Evolutionary conservation across 2,329 filamentous ascomycete genomes (phyloP).

Genomic region (Bertia moriformis): DNA sequence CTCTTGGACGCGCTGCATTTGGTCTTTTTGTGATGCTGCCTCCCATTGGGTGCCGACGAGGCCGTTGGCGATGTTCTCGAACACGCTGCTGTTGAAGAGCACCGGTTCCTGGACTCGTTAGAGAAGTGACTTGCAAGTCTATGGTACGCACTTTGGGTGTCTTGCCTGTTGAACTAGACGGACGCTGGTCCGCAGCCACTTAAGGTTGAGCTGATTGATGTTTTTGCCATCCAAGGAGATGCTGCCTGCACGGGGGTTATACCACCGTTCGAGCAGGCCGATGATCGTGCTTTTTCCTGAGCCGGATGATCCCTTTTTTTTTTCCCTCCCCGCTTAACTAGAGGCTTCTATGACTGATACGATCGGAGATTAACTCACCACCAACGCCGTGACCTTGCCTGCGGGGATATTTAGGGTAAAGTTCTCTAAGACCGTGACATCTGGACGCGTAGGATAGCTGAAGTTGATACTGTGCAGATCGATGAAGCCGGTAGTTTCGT

Average conservation of each 20-base stretch:
- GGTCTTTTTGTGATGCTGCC: conserved; percentile 20
- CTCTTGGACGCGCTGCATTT: conserved; percentile 24
- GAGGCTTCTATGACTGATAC: too few relatives aligned
- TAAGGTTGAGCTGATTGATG: conserved; percentile 17
- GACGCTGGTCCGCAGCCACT: conserved; percentile 20
- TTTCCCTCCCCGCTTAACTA: conserved; percentile 10
- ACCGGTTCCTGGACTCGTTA: conserved; percentile 19
- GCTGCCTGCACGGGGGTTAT: conserved; percentile 13
- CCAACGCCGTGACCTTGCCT: conserved; percentile 26
- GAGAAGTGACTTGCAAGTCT: conserved; percentile 5
- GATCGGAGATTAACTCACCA: too few relatives aligned
- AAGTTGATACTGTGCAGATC: conserved; percentile 25
- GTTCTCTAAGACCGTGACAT: conserved; percentile 22
- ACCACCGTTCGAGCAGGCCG: conserved; percentile 23
- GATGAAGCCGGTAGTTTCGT: conserved; percentile 15
- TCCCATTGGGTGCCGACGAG: conserved; percentile 25
- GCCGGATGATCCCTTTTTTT: too few relatives aligned
- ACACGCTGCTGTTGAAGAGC: conserved; percentile 25
- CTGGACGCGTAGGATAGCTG: conserved; percentile 27
- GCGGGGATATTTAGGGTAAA: conserved; percentile 26
- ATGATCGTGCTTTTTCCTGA: conserved; percentile 24
- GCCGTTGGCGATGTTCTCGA: conserved; percentile 33
- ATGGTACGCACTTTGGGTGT: conserved; percentile 4
- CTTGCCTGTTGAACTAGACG: conserved; percentile 20
- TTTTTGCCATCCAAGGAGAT: conserved; percentile 13